Conservation (phyloP, 2,329 filamentous ascomycete species). For the Thyridium curvatum region DNA sequence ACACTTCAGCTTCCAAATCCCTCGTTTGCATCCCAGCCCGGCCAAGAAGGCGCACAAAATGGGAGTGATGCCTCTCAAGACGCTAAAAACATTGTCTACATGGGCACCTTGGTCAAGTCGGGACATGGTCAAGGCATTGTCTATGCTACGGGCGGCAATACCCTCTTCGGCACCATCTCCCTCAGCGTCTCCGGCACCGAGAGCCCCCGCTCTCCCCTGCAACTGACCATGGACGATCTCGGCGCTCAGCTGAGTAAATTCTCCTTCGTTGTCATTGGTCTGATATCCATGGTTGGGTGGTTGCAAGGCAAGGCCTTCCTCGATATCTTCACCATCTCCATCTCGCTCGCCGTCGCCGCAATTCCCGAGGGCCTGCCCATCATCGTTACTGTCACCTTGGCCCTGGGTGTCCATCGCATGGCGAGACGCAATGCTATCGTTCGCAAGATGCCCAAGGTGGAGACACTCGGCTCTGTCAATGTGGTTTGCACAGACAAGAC, state of each 20-base stretch:
- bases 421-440: constrained; percentile 93
- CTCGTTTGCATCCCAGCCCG: constrained; percentile 20
- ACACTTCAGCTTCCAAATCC: constrained; percentile 23
- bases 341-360: constrained; percentile 91
- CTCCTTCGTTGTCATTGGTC: constrained; percentile 86
- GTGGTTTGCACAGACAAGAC: constrained; percentile 99
- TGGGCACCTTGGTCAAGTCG: constrained; percentile 93
- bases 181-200: constrained; percentile 92
- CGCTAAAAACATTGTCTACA: constrained; percentile 90
- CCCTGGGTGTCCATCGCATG: constrained; percentile 93
- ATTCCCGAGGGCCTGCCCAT: constrained; percentile 96
- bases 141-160: constrained; percentile 90
- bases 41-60: constrained; percentile 40
- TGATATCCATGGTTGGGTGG: constrained; percentile 88
- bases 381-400: constrained; percentile 95
- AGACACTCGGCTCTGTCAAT: constrained; percentile 96
- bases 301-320: constrained; percentile 83
- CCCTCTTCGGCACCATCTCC: constrained; percentile 94
- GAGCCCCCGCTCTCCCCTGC: constrained; percentile 86
- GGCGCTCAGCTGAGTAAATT: constrained; percentile 95
- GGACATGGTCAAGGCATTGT: constrained; percentile 94
- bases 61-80: constrained; percentile 64
- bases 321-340: constrained; percentile 96
- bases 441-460: constrained; percentile 89
- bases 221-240: constrained; percentile 95